Conservation (phyloP, 129 eudicot genomes). For the Smallanthus sonchifolius region DNA sequence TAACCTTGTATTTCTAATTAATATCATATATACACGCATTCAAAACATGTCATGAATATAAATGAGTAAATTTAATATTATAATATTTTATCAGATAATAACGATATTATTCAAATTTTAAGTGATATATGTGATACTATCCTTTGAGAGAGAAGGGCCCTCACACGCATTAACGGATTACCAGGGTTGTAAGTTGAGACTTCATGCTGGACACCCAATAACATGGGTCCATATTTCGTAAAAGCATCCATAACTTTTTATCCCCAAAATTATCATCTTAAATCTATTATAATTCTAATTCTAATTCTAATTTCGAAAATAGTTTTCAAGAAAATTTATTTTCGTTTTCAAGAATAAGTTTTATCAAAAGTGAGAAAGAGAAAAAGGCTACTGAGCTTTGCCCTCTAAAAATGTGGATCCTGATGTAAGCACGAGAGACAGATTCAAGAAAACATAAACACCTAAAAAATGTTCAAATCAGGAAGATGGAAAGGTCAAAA, state of each 20-base stretch:
- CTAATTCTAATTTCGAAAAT: not conserved
- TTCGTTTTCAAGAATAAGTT: not conserved
- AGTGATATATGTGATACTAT: too few species aligned
- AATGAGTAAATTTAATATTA: too few species aligned
- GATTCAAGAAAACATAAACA: not conserved
- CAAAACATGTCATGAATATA: too few species aligned
- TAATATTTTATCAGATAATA: too few species aligned
- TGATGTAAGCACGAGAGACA: constrained; percentile 20
- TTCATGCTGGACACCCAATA: not conserved
- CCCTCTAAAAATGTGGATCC: constrained; percentile 15
- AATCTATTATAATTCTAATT: too few species aligned
- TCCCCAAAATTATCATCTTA: too few species aligned
- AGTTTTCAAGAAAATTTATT: too few species aligned
- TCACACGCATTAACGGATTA: constrained; percentile 28
- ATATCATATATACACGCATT: too few species aligned
- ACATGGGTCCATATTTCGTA: not conserved
- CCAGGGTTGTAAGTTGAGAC: constrained; percentile 25
- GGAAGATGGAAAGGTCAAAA: constrained; percentile 71
- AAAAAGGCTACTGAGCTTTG: constrained; percentile 39
- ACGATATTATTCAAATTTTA: too few species aligned
- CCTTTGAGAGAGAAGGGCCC: not conserved
- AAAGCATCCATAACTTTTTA: constrained; percentile 17
- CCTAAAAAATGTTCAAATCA: constrained; percentile 76
- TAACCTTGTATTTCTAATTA: too few species aligned
- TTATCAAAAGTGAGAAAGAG: constrained; percentile 11